Conservation (phyloP, 225 moss, liverwort and hornwort species). For the Polytrichum formosum region DNA sequence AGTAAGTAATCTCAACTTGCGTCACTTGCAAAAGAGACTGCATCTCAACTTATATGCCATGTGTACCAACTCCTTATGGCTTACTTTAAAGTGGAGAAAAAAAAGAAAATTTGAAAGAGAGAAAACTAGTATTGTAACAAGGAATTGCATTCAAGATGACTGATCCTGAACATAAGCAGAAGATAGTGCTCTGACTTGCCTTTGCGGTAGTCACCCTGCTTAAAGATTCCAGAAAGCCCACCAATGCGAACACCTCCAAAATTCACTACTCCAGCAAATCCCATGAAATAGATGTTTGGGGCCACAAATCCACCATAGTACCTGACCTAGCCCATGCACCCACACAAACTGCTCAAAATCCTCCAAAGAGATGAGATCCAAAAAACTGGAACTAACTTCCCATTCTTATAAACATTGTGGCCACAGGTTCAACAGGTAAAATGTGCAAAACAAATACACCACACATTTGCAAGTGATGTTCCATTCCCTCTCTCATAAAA, state of each 20-base stretch:
- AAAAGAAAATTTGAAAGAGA: background rate
- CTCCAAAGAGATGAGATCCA: too few species aligned
- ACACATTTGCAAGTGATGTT: too few species aligned
- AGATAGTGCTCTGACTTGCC: slow-evolving; percentile 26
- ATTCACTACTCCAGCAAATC: slow-evolving; percentile 83
- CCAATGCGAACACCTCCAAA: slow-evolving; percentile 90
- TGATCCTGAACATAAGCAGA: background rate
- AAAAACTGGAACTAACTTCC: too few species aligned
- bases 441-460: too few species aligned
- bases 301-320: slow-evolving; percentile 96
- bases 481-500: too few species aligned
- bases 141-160: background rate
- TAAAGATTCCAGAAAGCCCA: slow-evolving; percentile 93
- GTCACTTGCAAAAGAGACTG: background rate
- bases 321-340: slow-evolving; percentile 64
- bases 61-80: background rate
- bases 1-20: background rate
- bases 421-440: too few species aligned
- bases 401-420: too few species aligned
- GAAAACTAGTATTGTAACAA: background rate
- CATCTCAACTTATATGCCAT: background rate
- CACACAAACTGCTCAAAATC: slow-evolving; percentile 25
- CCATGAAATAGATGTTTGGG: slow-evolving; percentile 84
- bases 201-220: slow-evolving; percentile 66
- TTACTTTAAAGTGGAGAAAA: background rate